A percentile compares a stretch with the other conserved stretches of the same genome.
phyloP scores from a whole-genome alignment of 2,329 filamentous ascomycete species.

The Neobulgaria alba region DNA sequence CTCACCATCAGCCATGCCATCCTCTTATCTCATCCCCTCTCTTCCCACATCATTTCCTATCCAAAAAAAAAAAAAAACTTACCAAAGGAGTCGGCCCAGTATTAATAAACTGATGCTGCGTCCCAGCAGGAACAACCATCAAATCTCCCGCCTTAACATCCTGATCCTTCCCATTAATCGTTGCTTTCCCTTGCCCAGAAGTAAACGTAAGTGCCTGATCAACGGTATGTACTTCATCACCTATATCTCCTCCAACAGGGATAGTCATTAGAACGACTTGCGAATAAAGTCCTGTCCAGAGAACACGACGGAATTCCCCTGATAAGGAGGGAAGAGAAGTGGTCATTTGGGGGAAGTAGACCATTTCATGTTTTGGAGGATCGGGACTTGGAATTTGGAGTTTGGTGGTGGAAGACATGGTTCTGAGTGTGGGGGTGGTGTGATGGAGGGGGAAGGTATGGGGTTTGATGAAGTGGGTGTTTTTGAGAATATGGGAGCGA shows the following conservation, averaged over 20 bases:
- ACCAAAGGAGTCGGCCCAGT: constrained; percentile 46
- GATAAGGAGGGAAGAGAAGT: constrained; percentile 44
- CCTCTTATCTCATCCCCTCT: constrained; percentile 1
- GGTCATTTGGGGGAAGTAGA: constrained; percentile 50
- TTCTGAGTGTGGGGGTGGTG: constrained; percentile 9
- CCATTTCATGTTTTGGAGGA: constrained; percentile 45
- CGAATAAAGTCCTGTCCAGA: constrained; percentile 54
- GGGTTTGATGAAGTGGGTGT: constrained; percentile 1
- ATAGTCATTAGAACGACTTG: constrained; percentile 59
- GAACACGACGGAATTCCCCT: constrained; percentile 49
- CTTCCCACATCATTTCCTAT: neutral
- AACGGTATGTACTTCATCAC: constrained; percentile 58
- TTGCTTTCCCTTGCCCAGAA: constrained; percentile 47
- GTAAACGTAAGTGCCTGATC: constrained; percentile 60
- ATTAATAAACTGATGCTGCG: constrained; percentile 58
- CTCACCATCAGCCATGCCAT: neutral
- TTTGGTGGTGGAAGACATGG: constrained; percentile 15
- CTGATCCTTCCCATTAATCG: constrained; percentile 50
- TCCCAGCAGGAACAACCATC: constrained; percentile 55
- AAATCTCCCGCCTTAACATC: constrained; percentile 29
- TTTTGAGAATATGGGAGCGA: constrained; percentile 6
- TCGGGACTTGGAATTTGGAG: constrained; percentile 28
- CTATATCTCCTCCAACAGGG: constrained; percentile 54
- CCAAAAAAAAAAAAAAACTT: constrained; percentile 2
- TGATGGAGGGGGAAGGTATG: neutral